Conservation (phyloP, 176 grass and related monocot genomes). For the Elaeis guineensis region DNA sequence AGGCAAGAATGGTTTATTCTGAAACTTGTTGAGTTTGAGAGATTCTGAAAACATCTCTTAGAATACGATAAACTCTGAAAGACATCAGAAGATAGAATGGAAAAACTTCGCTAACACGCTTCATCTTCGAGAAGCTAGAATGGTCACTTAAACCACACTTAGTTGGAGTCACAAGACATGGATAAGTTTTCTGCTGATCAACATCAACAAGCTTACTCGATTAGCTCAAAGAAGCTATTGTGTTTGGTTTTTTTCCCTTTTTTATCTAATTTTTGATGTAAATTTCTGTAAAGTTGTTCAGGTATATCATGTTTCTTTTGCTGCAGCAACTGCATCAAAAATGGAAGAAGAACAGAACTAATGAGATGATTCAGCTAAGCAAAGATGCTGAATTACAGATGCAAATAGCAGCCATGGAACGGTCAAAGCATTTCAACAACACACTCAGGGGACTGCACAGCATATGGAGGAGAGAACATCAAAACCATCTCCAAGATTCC, state of each 20-base stretch:
- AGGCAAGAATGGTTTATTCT: too few relatives aligned
- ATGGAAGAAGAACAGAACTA: constrained; percentile 3
- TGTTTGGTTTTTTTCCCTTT: neutral
- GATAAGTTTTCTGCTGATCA: neutral
- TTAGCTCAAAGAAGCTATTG: constrained; percentile 6
- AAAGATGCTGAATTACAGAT: constrained; percentile 20
- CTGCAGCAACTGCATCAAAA: constrained; percentile 13
- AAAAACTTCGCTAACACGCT: too few relatives aligned
- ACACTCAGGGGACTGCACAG: constrained; percentile 4
- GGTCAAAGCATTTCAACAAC: constrained; percentile 13
- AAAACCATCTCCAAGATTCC: constrained; percentile 2
- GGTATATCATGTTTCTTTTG: neutral
- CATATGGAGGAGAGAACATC: constrained; percentile 21
- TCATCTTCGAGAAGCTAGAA: too few relatives aligned
- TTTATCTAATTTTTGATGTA: neutral
- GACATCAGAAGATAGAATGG: too few relatives aligned
- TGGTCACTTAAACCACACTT: too few relatives aligned
- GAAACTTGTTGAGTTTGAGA: too few relatives aligned
- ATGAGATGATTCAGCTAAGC: constrained; percentile 9
- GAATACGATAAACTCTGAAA: too few relatives aligned
- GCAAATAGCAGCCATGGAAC: constrained; percentile 17
- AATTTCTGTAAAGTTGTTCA: neutral
- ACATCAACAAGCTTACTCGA: neutral
- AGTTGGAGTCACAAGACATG: neutral
- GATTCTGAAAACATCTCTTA: too few relatives aligned